Evolutionary conservation across 2,329 filamentous ascomycete genomes (phyloP).

Genomic region (Pezicula carpinea): DNA sequence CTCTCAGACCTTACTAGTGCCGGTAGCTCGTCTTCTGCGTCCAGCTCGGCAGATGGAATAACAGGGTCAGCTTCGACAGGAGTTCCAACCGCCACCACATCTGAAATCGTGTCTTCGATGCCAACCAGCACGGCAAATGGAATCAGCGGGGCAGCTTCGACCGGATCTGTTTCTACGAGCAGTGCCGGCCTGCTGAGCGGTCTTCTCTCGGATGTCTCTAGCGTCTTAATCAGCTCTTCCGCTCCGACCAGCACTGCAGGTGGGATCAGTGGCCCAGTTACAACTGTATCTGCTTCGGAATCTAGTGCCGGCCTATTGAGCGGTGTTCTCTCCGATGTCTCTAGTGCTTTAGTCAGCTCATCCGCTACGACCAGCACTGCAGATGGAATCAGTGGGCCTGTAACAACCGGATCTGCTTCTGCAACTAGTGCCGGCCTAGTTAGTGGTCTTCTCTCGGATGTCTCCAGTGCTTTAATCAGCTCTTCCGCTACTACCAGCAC

Average conservation of each 20-base stretch:
- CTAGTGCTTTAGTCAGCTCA: no score
- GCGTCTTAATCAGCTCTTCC: not conserved
- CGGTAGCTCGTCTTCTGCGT: not conserved
- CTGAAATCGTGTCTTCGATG: not conserved
- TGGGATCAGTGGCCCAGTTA: not conserved
- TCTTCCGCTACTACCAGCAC: conserved; percentile 1
- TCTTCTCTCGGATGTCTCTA: not conserved
- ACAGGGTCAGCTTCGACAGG: not conserved
- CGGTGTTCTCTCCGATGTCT: no score
- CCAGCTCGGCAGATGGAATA: conserved; percentile 2
- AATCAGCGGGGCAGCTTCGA: not conserved
- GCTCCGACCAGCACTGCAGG: not conserved
- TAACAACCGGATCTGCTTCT: no score
- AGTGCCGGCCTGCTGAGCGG: not conserved
- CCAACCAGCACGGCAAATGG: conserved; percentile 2
- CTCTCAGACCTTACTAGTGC: not conserved
- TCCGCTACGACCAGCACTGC: conserved; percentile 5
- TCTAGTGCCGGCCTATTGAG: no score
- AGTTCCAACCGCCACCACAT: not conserved
- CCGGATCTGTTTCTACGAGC: not conserved
- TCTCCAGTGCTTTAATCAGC: no score
- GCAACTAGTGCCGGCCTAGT: no score
- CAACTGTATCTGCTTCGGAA: no score
- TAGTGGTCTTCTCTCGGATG: no score
- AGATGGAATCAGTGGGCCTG: not conserved